phyloP scores from a whole-genome alignment of 108 stramenopile genomes.

The Nitzschia sp. region DNA sequence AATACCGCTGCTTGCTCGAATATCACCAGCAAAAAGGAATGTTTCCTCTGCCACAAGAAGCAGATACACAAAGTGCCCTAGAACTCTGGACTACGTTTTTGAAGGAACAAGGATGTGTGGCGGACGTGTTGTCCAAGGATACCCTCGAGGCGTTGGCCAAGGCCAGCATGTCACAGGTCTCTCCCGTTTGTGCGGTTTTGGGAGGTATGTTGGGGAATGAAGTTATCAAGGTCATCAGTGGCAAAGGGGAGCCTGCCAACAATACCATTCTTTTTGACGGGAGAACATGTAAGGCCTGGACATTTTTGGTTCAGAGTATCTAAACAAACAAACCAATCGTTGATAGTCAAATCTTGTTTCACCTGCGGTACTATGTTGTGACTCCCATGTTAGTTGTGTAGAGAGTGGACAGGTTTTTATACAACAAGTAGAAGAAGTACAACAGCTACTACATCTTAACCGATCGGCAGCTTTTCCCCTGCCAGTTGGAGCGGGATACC shows the following conservation, averaged over 20 bases:
- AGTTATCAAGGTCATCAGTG: conserved; percentile 87
- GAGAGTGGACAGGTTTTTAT: no score
- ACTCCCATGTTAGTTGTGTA: no score
- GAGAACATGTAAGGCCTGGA: conserved; percentile 66
- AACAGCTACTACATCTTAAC: conserved; percentile 6
- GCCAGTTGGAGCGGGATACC: conserved; percentile 39
- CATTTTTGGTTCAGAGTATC: conserved; percentile 51
- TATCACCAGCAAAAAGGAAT: conserved; percentile 45
- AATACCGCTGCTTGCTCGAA: conserved; percentile 70
- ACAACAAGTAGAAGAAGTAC: neutral
- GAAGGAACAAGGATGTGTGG: neutral
- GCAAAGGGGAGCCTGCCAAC: conserved; percentile 90
- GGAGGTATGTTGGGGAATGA: conserved; percentile 94
- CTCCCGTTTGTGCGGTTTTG: conserved; percentile 88
- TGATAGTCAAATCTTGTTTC: neutral
- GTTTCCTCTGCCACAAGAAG: neutral
- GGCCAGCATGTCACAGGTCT: conserved; percentile 72
- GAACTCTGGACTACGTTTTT: neutral
- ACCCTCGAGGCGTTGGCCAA: conserved; percentile 37
- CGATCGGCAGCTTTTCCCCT: conserved; percentile 43
- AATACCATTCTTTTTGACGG: conserved; percentile 86
- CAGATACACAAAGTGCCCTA: neutral
- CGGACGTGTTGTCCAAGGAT: neutral
- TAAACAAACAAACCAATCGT: neutral
- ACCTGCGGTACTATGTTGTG: neutral